Evolutionary conservation across 1,284 basidiomycete genomes (phyloP), one percentile per base, ranked within the genome.

Genomic region (Fomitopsis palustris): DNA sequence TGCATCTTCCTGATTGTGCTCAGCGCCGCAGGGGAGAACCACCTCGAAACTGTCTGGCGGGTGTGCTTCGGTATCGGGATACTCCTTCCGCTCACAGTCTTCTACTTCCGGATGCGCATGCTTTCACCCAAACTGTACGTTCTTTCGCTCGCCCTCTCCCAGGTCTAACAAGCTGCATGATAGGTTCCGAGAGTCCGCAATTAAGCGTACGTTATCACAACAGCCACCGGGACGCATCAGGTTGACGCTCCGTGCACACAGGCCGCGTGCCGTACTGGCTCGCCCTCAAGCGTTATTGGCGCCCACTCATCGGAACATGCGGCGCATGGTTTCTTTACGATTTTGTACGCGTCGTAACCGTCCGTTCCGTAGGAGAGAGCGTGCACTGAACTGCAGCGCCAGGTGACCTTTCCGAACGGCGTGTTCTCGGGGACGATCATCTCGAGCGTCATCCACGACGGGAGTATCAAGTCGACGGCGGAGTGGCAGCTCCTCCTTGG

Each of bases 291-390:
- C 76, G 81, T 31, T 92, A 93, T 68, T 91, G 89, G 89, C 82
- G 74, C 62, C 55, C 82, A 2, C 71, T 91, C 35, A 81, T 88
- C 62, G 88, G 88, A 16, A 90, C 87, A 2, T 85, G 82, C 61
- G 87, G 86, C 23, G 84, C 87, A 54, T 90, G 88, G 85, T 85
- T 89, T 72, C 76, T 88, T 54, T 92, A 90, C 67, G 88, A 90
- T 71, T 88, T 88, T 59, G 86, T 85, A 66, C 66, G 77, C 42
- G 21, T 16, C 45, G 41, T 54, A 43, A 21, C 5, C 29, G 38
- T 39, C 9, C n/a, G 29, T 23, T 31, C 59, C n/a, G n/a, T n/a
- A 49, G 10, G 19, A 35, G 16, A 10, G 4, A 12, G 35, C 2
- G 9, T 25, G 49, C 5, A 19, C 49, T 23, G 12, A 35, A 12